Evolutionary conservation across 805 yeast species (phyloP).

Genomic region (Vanderwaltozyma polyspora): DNA sequence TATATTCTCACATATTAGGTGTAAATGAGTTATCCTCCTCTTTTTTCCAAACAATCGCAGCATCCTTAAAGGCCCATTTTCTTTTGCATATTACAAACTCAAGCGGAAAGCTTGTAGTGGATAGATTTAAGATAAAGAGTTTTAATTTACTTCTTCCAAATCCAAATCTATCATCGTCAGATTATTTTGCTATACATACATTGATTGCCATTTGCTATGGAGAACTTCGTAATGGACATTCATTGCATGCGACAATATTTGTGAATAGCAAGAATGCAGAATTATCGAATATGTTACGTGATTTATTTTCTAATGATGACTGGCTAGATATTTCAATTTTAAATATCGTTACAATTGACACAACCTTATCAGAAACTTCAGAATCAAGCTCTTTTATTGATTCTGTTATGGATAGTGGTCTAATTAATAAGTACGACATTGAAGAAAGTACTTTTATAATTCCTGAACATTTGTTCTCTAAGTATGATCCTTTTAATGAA

Average conservation of each 20-base stretch:
- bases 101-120: slow-evolving; percentile 13
- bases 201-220: slow-evolving; percentile 15
- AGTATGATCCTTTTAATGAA: slow-evolving; percentile 13
- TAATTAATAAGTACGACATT: slow-evolving; percentile 8
- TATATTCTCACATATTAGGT: slow-evolving; percentile 22
- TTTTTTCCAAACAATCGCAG: slow-evolving; percentile 15
- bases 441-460: slow-evolving; percentile 22
- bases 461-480: slow-evolving; percentile 13
- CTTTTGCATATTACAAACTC: slow-evolving; percentile 19
- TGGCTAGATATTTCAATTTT: slow-evolving; percentile 13
- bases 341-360: slow-evolving; percentile 6
- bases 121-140: slow-evolving; percentile 13
- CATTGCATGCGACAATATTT: slow-evolving; percentile 11
- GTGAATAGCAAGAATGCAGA: slow-evolving; percentile 11
- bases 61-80: slow-evolving; percentile 12
- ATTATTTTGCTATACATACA: slow-evolving; percentile 18
- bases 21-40: slow-evolving; percentile 20
- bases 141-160: slow-evolving; percentile 17
- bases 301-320: slow-evolving; percentile 9
- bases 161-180: slow-evolving; percentile 20
- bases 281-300: slow-evolving; percentile 10
- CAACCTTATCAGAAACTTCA: slow-evolving; percentile 4
- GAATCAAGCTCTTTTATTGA: slow-evolving; percentile 10
- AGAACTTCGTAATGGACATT: slow-evolving; percentile 7
- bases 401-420: slow-evolving; percentile 9